Evolutionary conservation across 2,329 filamentous ascomycete genomes (phyloP).

Genomic region (Tolypocladium endophyticum): DNA sequence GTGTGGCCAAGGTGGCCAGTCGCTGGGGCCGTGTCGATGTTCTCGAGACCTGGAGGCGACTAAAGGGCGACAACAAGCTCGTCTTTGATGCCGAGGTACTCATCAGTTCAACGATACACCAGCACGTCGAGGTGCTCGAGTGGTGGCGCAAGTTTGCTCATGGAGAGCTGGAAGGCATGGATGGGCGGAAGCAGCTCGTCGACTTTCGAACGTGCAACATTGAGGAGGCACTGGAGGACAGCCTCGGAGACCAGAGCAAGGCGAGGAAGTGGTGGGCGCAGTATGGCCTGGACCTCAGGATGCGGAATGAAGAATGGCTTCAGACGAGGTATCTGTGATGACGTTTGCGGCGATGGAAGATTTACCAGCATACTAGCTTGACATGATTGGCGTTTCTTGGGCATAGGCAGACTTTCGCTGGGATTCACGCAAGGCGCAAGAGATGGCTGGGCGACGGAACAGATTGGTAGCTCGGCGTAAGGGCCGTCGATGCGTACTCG

Average conservation of each 20-base stretch:
- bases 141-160: constrained; percentile 76
- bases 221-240: constrained; percentile 87
- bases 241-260: constrained; percentile 57
- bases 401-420: neutral
- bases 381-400: neutral
- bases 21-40: constrained; percentile 77
- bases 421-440: neutral
- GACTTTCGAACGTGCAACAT: constrained; percentile 95
- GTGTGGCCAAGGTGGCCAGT: constrained; percentile 73
- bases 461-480: neutral
- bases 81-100: constrained; percentile 77
- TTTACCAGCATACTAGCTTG: neutral
- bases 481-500: neutral
- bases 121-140: constrained; percentile 73
- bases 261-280: constrained; percentile 81
- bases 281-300: constrained; percentile 71
- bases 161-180: constrained; percentile 42
- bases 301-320: constrained; percentile 85
- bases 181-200: constrained; percentile 53
- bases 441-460: neutral
- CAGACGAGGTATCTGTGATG: constrained; percentile 59
- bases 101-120: constrained; percentile 78
- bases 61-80: constrained; percentile 56
- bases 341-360: constrained; percentile 34
- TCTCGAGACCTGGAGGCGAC: constrained; percentile 66